Evolutionary conservation across 352 stramenopile species (phyloP).

Genomic region (Peronosclerospora sorghi): DNA sequence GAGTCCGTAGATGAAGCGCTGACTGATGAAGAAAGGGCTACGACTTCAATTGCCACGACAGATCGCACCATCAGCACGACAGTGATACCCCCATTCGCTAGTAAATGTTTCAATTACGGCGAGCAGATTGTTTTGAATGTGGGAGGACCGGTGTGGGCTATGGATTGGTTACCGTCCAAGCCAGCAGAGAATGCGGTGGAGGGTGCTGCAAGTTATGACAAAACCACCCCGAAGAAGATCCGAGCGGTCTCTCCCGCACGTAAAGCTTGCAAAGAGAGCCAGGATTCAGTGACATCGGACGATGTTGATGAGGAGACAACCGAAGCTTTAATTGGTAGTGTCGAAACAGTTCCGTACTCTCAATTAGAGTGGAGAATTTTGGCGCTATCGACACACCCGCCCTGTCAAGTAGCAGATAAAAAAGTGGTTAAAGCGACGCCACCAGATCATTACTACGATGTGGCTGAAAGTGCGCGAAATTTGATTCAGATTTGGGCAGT

Average conservation of each 20-base stretch:
- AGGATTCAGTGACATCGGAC: constrained; percentile 2
- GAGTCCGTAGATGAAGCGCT: constrained; percentile 7
- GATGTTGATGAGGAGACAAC: constrained; percentile 3
- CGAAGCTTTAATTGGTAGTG: constrained; percentile 3
- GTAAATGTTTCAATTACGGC: constrained; percentile 20
- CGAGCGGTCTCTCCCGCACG: neutral
- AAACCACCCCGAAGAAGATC: constrained; percentile 12
- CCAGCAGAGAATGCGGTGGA: constrained; percentile 1
- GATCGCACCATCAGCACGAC: constrained; percentile 2
- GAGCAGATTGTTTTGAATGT: constrained; percentile 49
- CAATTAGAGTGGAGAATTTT: constrained; percentile 43
- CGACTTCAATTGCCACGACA: neutral
- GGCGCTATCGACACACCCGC: constrained; percentile 53
- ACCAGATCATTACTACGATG: constrained; percentile 70
- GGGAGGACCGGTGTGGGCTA: constrained; percentile 66
- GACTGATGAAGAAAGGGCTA: neutral
- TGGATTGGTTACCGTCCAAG: constrained; percentile 60
- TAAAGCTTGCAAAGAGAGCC: constrained; percentile 35
- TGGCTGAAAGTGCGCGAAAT: constrained; percentile 31
- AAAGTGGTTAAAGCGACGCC: constrained; percentile 52
- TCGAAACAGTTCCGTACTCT: neutral
- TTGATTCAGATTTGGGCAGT: constrained; percentile 77
- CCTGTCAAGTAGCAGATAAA: constrained; percentile 45
- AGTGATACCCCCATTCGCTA: constrained; percentile 41
- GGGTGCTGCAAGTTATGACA: constrained; percentile 1